Evolutionary conservation across 2,329 filamentous ascomycete species (phyloP), one percentile per base, ranked within the genome.

Genomic region (Talaromyces pinophilus): DNA sequence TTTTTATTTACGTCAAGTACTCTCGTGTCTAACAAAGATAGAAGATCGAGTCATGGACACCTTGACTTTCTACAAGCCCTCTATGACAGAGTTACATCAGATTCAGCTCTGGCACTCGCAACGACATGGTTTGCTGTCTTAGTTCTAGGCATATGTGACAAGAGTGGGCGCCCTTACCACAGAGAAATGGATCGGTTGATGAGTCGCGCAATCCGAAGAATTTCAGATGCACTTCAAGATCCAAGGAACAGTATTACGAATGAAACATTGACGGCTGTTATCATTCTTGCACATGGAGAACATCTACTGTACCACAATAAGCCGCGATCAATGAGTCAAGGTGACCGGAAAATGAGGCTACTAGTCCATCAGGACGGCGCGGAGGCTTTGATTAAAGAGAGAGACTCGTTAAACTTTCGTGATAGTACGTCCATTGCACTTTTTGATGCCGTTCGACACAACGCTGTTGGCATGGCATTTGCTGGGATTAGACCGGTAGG

Each of bases 51-150:
- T 22, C 65, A 67, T 35, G 65, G 65, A 13, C 65, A 67, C 46
- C 28, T 67, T n/a, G 65, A 62, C 38, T 65, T 60, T 55, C 38
- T 67, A 19, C 66, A 33, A 25, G 19, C 22, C 3, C 46, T 64
- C 11, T 65, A 59, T 52, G 22, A 54, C 11, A 28, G 25, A 57
- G 30, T 35, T 10, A 42, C 62, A 7, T 50, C 55, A n/a, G 33
- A 48, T 17, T 64, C 62, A 11, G 46, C 57, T 5, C 40, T 67
- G 38, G 57, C 62, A 5, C 19, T 62, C n/a, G 42, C 62, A 13
- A 67, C 66, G 46, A 55, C 62, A 22, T 67, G 66, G 62, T 38
- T 67, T 33, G 57, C 46, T 33, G 52, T 60, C 19, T 50, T 67
- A 52, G 22, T 59, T n/a, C 28, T 67, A 28, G 33, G 48, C 15